Base-by-base conservation (phyloP, 2,329 filamentous ascomycete species). In the Lachnellula hyalina region DNA sequence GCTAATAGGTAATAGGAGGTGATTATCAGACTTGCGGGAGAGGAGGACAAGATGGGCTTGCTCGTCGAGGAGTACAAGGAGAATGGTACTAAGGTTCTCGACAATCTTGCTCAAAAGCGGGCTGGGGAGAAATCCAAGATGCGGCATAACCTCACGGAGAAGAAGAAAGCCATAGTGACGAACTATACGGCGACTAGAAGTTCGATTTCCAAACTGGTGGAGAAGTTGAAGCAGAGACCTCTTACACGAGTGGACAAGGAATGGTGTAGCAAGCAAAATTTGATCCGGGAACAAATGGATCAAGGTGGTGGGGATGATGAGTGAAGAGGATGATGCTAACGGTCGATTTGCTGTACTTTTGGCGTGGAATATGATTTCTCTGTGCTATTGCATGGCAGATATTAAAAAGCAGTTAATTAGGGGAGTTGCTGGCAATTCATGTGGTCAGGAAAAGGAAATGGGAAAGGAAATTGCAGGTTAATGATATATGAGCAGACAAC, bases 41-140 rank as follows among this genome's bases (percentile, higher is more conserved):
- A 68, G 53, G 67, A 70, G 51, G 63, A 67, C 51, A 58, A 53
- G 7, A 63, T 68, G 52, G 60, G 49, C 5, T 55, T 67, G 14
- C 49, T 69, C 14, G 60, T 65, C 5, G 47, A 58, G 5, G 63
- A 69, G 47, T 70, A 69, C 50, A 44, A 61, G 28, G 58, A 63
- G 21, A 67, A 67, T 25, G 66, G 65, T 6, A 52, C 34, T 1
- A 63, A 62, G 47, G 57, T 68, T 14, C 51, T 68, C 1, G 48
- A 63, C 8, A 54, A 52, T 6, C 40, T 65, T 1, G 47, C 40
- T n/a, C 11, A 56, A 21, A 59, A 61, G 48, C 60, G 63, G 40
- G 53, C 36, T 21, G 21, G 53, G 11, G 52, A 64, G 42, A 64
- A 54, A 50, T 47, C 41, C 2, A 49, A 32, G 6, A 63, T 67